Conservation (phyloP, 176 grass and related monocot species). For the Oryza punctata region DNA sequence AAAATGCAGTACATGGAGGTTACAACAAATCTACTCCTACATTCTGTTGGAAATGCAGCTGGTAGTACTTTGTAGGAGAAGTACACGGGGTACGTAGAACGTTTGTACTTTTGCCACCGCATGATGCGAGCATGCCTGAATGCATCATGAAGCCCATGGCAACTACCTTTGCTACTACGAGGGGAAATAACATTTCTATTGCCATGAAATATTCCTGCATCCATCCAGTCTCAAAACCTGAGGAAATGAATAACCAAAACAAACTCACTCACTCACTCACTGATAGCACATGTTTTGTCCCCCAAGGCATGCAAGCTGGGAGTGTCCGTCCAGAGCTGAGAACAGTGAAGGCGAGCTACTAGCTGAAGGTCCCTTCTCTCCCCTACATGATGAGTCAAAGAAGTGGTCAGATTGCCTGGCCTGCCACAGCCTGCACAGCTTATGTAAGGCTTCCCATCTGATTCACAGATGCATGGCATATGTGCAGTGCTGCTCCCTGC, state of each 20-base stretch:
- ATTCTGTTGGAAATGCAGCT: background rate
- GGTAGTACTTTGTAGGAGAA: background rate
- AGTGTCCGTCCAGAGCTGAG: slow-evolving; percentile 28
- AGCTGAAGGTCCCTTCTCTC: background rate
- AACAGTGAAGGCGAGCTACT: background rate
- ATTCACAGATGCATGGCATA: slow-evolving; percentile 39
- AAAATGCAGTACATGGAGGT: background rate
- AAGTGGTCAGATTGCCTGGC: slow-evolving; percentile 23
- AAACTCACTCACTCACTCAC: background rate
- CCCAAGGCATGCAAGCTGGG: background rate
- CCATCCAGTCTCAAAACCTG: no score
- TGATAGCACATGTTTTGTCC: slow-evolving; percentile 51
- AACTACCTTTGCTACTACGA: background rate
- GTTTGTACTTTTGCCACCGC: background rate
- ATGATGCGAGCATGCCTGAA: slow-evolving; percentile 42
- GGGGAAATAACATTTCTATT: background rate
- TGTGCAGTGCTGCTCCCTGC: slow-evolving; percentile 24
- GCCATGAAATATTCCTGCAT: background rate
- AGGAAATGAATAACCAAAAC: background rate
- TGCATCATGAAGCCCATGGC: slow-evolving; percentile 3
- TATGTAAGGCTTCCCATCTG: slow-evolving; percentile 28
- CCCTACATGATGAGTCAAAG: slow-evolving; percentile 44
- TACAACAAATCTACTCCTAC: background rate
- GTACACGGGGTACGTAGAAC: background rate
- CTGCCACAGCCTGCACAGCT: background rate